Conservation (phyloP, 2,329 filamentous ascomycete species). For the Annulohypoxylon truncatum region DNA sequence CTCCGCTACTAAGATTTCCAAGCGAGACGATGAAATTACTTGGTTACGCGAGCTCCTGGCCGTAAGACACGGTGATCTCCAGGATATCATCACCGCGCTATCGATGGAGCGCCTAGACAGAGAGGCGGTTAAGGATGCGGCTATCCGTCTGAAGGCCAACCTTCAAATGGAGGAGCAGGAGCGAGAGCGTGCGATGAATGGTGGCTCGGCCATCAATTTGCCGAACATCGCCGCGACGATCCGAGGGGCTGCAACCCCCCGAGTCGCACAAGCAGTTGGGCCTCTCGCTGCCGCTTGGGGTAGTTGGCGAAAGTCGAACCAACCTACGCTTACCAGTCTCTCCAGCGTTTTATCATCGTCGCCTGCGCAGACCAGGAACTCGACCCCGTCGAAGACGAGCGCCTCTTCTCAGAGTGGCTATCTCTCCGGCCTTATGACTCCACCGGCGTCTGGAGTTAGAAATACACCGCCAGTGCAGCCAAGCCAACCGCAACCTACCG, state of each 20-base stretch:
- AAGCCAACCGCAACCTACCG: constrained; percentile 65
- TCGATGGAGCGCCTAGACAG: constrained; percentile 80
- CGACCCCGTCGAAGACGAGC: constrained; percentile 71
- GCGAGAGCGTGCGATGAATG: constrained; percentile 83
- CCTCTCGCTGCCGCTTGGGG: constrained; percentile 91
- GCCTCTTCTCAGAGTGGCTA: constrained; percentile 67
- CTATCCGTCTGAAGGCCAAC: constrained; percentile 92
- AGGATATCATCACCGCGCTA: constrained; percentile 87
- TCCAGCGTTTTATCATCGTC: constrained; percentile 59
- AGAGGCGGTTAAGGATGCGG: constrained; percentile 85
- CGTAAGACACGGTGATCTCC: constrained; percentile 89
- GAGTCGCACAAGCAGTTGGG: constrained; percentile 84
- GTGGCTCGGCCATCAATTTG: constrained; percentile 73
- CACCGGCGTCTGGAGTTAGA: constrained; percentile 80
- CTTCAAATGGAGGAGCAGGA: constrained; percentile 98
- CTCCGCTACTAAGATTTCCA: constrained; percentile 83
- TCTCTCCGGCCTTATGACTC: constrained; percentile 85
- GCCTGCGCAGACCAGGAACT: constrained; percentile 55
- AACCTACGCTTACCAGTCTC: constrained; percentile 61
- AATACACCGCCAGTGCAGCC: constrained; percentile 64
- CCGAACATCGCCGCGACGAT: constrained; percentile 83
- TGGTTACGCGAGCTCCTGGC: constrained; percentile 95
- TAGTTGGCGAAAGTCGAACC: constrained; percentile 84
- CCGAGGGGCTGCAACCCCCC: constrained; percentile 80
- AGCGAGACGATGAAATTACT: constrained; percentile 91